A percentile compares a stretch with the other conserved stretches of the same genome.
phyloP scores from a whole-genome alignment of 192 early-diverging fungal genomes.

The Linnemannia zychae region DNA sequence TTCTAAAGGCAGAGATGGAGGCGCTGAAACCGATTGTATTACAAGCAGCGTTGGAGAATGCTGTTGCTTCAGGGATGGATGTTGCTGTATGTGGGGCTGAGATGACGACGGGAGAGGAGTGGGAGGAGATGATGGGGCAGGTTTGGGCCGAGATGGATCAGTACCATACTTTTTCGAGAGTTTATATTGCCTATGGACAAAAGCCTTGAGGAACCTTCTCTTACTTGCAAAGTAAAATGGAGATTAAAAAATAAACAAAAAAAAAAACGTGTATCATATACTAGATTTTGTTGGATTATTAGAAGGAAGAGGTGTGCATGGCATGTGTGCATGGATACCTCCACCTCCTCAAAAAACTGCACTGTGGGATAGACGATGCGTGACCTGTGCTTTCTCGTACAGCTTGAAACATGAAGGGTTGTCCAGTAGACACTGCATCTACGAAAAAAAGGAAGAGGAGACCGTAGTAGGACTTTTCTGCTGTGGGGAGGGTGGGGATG shows the following conservation, averaged over 20 bases:
- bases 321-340: too few relatives aligned
- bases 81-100: conserved; percentile 51
- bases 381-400: too few relatives aligned
- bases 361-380: too few relatives aligned
- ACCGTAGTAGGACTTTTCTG: too few relatives aligned
- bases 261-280: background rate
- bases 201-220: conserved; percentile 9
- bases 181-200: conserved; percentile 48
- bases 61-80: conserved; percentile 36
- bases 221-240: background rate
- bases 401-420: too few relatives aligned
- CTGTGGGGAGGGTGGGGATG: too few relatives aligned
- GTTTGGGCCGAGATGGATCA: conserved; percentile 57
- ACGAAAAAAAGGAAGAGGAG: too few relatives aligned
- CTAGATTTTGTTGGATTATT: background rate
- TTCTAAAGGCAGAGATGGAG: conserved; percentile 54
- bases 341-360: too few relatives aligned
- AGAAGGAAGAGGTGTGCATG: too few relatives aligned
- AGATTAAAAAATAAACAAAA: background rate
- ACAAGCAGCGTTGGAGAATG: conserved; percentile 42
- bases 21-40: conserved; percentile 44
- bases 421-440: too few relatives aligned
- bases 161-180: conserved; percentile 44
- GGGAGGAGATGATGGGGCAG: conserved; percentile 53
- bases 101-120: conserved; percentile 55